Conservation (phyloP, 257 asterid species). For the Gentiana macrophylla region DNA sequence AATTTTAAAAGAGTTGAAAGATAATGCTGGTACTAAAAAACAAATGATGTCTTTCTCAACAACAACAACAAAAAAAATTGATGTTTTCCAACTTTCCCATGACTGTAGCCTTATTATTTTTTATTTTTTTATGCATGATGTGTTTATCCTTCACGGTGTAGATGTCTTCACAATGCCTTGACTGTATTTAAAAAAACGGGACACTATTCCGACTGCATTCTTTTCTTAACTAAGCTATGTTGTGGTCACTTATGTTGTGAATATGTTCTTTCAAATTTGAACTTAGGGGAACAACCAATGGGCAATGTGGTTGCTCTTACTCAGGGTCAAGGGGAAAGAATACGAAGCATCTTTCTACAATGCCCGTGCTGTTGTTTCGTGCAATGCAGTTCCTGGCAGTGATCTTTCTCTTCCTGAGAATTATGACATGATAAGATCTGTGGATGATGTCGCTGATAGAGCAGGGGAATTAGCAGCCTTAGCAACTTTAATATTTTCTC, state of each 20-base stretch:
- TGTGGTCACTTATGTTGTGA: constrained; percentile 7
- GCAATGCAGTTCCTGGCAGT: constrained; percentile 53
- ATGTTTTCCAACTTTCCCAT: no score
- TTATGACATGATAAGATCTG: constrained; percentile 63
- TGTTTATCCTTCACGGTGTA: background rate
- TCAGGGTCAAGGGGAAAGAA: constrained; percentile 85
- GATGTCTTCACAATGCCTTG: background rate
- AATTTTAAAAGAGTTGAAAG: no score
- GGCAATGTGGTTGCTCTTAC: constrained; percentile 80
- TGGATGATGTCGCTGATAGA: constrained; percentile 98
- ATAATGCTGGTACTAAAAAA: no score
- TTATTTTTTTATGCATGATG: background rate
- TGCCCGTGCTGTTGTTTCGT: constrained; percentile 81
- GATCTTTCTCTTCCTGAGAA: constrained; percentile 47
- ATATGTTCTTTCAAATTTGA: constrained; percentile 16
- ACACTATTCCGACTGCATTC: no score
- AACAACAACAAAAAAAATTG: no score
- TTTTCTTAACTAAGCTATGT: no score
- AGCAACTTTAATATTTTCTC: constrained; percentile 94
- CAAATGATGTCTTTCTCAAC: no score
- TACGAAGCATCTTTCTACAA: constrained; percentile 91
- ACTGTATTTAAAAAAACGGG: no score
- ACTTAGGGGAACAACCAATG: constrained; percentile 84
- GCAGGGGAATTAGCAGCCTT: constrained; percentile 96
- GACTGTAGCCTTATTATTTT: no score